Evolutionary conservation across 805 yeast genomes (phyloP).

Genomic region (Cyberlindnera xishuangbannaensis): DNA sequence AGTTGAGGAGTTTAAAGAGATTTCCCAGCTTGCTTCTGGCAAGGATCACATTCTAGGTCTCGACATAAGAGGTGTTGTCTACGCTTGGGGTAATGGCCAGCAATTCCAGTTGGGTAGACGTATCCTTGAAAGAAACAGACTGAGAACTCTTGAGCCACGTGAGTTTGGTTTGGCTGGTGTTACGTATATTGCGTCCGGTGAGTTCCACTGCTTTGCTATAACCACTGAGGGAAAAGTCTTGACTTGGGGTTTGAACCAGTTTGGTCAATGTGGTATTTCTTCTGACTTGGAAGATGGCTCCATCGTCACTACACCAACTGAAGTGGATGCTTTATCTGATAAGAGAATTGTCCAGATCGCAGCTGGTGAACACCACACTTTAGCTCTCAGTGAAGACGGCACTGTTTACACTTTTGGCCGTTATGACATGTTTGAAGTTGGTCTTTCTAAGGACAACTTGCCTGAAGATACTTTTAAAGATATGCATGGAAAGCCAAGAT

Average conservation of each 20-base stretch:
- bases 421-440: slow-evolving; percentile 89
- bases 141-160: slow-evolving; percentile 70
- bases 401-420: slow-evolving; percentile 84
- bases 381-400: slow-evolving; percentile 70
- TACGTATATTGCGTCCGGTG: slow-evolving; percentile 84
- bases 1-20: slow-evolving; percentile 54
- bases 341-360: slow-evolving; percentile 56
- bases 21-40: slow-evolving; percentile 84
- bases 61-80: slow-evolving; percentile 79
- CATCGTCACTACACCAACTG: slow-evolving; percentile 69
- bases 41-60: slow-evolving; percentile 87
- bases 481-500: slow-evolving; percentile 72
- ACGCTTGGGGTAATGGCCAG: slow-evolving; percentile 97
- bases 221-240: slow-evolving; percentile 63
- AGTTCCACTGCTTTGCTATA: slow-evolving; percentile 92
- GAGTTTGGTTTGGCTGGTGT: slow-evolving; percentile 78
- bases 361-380: slow-evolving; percentile 93
- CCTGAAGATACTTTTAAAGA: slow-evolving; percentile 76
- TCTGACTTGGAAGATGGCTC: slow-evolving; percentile 83
- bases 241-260: slow-evolving; percentile 96
- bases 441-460: slow-evolving; percentile 58
- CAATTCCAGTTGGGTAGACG: slow-evolving; percentile 88
- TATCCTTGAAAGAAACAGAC: slow-evolving; percentile 71
- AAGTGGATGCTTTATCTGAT: slow-evolving; percentile 56
- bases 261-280: slow-evolving; percentile 89